Conservation (phyloP, 768 basidiomycete species). For the Tulasnella calospora region DNA sequence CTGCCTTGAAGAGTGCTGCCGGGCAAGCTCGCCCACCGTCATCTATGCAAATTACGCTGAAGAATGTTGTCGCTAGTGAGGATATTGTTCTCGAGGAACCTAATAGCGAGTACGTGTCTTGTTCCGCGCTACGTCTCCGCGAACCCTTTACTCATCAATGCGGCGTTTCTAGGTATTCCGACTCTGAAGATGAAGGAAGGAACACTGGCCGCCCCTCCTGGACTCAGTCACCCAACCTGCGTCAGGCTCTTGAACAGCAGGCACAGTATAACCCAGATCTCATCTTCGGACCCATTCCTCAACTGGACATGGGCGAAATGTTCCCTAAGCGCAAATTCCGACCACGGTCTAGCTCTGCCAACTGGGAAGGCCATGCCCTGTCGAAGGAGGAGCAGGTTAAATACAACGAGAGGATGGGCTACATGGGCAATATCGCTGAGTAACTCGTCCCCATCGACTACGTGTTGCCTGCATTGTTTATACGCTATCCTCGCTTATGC, state of each 20-base stretch:
- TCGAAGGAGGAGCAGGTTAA: not conserved
- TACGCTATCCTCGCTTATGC: not conserved
- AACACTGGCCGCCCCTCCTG: constrained; percentile 76
- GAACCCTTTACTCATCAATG: constrained; percentile 12
- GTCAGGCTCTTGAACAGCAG: constrained; percentile 72
- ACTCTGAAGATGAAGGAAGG: constrained; percentile 87
- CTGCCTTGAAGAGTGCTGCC: not conserved
- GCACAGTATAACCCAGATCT: constrained; percentile 87
- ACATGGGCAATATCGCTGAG: not conserved
- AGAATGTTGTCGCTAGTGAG: constrained; percentile 55
- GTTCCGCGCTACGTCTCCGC: not conserved
- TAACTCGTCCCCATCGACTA: not conserved
- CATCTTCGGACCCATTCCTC: constrained; percentile 84
- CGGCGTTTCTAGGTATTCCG: constrained; percentile 57
- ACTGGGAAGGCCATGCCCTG: constrained; percentile 64
- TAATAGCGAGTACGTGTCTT: constrained; percentile 62
- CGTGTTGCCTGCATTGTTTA: not conserved
- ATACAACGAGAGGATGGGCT: constrained; percentile 3
- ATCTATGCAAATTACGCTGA: constrained; percentile 44
- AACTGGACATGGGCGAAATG: constrained; percentile 87
- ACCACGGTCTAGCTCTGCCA: constrained; percentile 87
- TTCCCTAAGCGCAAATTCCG: constrained; percentile 79
- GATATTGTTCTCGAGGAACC: constrained; percentile 91
- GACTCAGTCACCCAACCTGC: constrained; percentile 87
- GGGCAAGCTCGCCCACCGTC: constrained; percentile 55